These are phyloP conservation scores for Antrodiella citrinella DNA, from an alignment of 768 basidiomycete species.

Conservation along the genomic window DNA sequence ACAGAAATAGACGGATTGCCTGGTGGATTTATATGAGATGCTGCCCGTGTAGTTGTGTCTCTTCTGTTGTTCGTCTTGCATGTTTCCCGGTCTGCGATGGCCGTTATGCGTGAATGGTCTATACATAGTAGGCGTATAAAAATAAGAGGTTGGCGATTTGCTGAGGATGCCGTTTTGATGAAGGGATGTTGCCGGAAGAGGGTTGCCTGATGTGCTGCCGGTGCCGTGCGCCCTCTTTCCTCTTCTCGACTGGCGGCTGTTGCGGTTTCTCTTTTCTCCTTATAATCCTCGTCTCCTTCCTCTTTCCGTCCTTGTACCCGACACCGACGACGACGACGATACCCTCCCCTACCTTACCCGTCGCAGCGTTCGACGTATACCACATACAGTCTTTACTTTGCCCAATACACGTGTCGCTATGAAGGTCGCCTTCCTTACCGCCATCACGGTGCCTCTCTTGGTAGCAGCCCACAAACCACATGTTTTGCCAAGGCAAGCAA, in stretches of 20 bases:
- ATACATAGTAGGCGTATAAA: background rate
- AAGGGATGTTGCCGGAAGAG: background rate
- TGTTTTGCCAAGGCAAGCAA: background rate
- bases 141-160: background rate
- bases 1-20: background rate
- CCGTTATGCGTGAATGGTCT: background rate
- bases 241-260: background rate
- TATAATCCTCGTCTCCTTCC: background rate
- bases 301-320: constrained; percentile 7
- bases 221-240: background rate
- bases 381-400: constrained; percentile 9
- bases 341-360: background rate
- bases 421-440: constrained; percentile 24
- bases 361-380: background rate
- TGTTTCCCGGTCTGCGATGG: background rate
- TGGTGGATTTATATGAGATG: background rate
- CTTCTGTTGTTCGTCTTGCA: background rate
- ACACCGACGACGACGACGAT: background rate
- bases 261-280: background rate
- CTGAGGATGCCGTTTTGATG: background rate
- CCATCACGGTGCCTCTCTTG: constrained; percentile 29
- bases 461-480: constrained; percentile 29
- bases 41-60: background rate
- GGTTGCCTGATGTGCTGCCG: background rate
- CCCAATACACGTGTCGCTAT: constrained; percentile 13